Percentiles rank a stretch among this genome's conserved stretches.
phyloP scores from a whole-genome alignment of 352 stramenopile genomes.

The Pythium phragmitis region DNA sequence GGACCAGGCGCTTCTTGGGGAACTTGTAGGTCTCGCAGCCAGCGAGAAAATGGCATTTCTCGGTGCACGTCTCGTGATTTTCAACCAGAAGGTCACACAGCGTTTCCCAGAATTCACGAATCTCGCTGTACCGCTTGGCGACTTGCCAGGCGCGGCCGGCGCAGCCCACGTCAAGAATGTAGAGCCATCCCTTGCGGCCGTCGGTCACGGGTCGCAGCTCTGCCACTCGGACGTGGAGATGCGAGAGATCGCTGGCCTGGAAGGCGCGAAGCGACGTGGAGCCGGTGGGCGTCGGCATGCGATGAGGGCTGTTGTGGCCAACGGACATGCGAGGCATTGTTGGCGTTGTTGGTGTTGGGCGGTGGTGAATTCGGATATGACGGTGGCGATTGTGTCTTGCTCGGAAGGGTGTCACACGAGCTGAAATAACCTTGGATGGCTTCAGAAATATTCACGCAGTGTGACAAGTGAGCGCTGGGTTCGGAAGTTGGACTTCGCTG shows the following conservation, averaged over 20 bases:
- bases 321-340: constrained; percentile 19
- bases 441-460: constrained; percentile 19
- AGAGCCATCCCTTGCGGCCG: constrained; percentile 51
- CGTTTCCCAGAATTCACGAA: constrained; percentile 64
- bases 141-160: constrained; percentile 46
- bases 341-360: background rate
- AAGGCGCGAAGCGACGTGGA: constrained; percentile 8
- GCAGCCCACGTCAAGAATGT: constrained; percentile 63
- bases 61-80: constrained; percentile 39
- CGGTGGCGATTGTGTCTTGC: background rate
- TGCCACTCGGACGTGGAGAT: constrained; percentile 49
- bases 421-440: constrained; percentile 11
- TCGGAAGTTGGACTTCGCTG: constrained; percentile 7
- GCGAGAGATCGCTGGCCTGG: constrained; percentile 42
- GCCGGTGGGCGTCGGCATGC: background rate
- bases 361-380: constrained; percentile 16
- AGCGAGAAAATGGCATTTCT: constrained; percentile 66
- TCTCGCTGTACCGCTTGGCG: constrained; percentile 67
- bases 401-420: constrained; percentile 5
- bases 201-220: constrained; percentile 57
- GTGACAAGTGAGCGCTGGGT: constrained; percentile 13
- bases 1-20: constrained; percentile 67
- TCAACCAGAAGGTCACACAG: constrained; percentile 38
- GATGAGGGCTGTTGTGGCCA: constrained; percentile 1
- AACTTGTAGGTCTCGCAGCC: constrained; percentile 74